Conservation (phyloP, 306 rosid species). For the Quercus alba region DNA sequence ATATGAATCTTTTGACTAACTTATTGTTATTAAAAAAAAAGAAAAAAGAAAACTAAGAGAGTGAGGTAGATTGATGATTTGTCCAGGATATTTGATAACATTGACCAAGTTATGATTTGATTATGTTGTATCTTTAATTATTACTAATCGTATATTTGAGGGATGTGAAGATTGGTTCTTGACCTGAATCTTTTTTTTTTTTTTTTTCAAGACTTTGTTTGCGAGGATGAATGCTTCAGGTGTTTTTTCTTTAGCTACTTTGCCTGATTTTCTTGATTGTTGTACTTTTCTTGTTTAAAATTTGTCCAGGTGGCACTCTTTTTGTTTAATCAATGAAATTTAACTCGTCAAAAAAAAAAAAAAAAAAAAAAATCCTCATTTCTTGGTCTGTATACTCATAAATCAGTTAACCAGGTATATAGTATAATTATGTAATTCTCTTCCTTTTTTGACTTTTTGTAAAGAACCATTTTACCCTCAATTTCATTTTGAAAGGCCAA, state of each 20-base stretch:
- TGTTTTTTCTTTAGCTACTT: too few relatives aligned
- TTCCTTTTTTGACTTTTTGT: background rate
- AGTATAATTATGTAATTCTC: background rate
- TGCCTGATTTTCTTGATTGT: too few relatives aligned
- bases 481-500: background rate
- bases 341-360: too few relatives aligned
- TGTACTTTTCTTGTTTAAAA: too few relatives aligned
- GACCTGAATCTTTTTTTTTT: too few relatives aligned
- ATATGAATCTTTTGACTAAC: background rate
- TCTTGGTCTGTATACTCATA: background rate
- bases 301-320: too few relatives aligned
- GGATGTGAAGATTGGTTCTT: too few relatives aligned
- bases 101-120: background rate
- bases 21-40: too few relatives aligned
- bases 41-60: background rate
- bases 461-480: background rate
- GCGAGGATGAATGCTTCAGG: too few relatives aligned
- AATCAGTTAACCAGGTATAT: background rate
- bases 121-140: background rate
- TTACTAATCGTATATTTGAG: background rate
- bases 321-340: too few relatives aligned
- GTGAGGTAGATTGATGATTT: background rate
- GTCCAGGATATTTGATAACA: background rate
- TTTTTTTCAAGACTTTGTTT: too few relatives aligned
- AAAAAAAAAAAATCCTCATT: background rate